A percentile compares a stretch with the other conserved stretches of the same genome.
Conservation (phyloP, 164 flowering plant species). For the Piper betle region DNA sequence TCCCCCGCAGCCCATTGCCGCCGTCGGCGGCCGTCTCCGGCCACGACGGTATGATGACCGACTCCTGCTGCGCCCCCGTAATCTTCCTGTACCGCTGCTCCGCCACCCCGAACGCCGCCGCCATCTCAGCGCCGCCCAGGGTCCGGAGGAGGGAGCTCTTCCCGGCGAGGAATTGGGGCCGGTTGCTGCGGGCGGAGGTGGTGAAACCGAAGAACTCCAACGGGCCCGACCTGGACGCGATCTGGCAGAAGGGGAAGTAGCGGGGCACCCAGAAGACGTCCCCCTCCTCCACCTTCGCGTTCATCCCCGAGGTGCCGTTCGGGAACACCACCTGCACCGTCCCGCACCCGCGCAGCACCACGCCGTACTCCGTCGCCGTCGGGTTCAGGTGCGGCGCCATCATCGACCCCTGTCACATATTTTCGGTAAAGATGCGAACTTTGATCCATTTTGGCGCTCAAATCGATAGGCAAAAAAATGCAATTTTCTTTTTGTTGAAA, state of each 20-base stretch:
- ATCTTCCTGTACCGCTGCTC: constrained; percentile 21
- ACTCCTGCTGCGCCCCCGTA: constrained; percentile 36
- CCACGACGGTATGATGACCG: constrained; percentile 46
- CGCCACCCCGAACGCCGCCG: constrained; percentile 43
- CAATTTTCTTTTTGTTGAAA: no score
- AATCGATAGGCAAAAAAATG: no score
- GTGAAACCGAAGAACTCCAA: no score
- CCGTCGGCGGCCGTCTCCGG: constrained; percentile 20
- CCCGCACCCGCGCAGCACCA: constrained; percentile 60
- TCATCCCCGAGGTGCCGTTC: constrained; percentile 65
- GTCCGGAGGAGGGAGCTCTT: no score
- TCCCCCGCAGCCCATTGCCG: not conserved
- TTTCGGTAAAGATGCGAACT: no score
- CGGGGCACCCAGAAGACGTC: constrained; percentile 76
- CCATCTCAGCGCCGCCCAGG: constrained; percentile 56
- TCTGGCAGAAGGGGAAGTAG: constrained; percentile 90
- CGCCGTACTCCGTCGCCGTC: constrained; percentile 71
- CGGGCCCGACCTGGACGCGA: no score
- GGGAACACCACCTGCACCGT: constrained; percentile 63
- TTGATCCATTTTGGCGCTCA: no score
- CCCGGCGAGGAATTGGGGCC: no score
- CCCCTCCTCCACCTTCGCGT: constrained; percentile 45
- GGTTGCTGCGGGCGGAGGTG: no score
- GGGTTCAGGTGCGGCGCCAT: constrained; percentile 96
- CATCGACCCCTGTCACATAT: constrained; percentile 98